Percentiles rank a stretch among this genome's conserved stretches.
phyloP scores from a whole-genome alignment of 179 eudicot genomes.

The Gypsophila paniculata region DNA sequence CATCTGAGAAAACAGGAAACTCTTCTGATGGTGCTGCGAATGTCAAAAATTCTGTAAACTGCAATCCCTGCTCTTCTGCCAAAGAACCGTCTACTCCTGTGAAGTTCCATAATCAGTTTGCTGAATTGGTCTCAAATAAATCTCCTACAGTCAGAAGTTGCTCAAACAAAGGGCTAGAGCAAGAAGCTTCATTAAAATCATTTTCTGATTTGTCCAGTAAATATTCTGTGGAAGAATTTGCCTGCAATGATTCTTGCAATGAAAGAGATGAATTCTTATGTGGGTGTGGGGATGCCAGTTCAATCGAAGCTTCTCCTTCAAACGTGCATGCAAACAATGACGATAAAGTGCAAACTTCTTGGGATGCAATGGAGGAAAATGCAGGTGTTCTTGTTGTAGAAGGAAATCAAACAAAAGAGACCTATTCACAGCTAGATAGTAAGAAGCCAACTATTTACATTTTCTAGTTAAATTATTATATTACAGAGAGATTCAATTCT shows the following conservation, averaged over 20 bases:
- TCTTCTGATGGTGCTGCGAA: constrained; percentile 24
- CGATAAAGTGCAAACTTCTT: constrained; percentile 12
- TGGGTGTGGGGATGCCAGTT: constrained; percentile 5
- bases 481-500: too few species aligned
- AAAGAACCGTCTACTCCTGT: constrained; percentile 14
- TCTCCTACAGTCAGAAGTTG: constrained; percentile 6
- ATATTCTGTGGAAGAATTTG: constrained; percentile 14
- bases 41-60: constrained; percentile 4
- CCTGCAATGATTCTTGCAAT: constrained; percentile 2
- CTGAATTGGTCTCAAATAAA: constrained; percentile 16
- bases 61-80: background rate
- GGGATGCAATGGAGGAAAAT: constrained; percentile 13
- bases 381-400: background rate
- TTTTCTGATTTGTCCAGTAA: constrained; percentile 18
- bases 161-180: constrained; percentile 7
- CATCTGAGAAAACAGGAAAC: constrained; percentile 19
- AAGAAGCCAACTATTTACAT: background rate
- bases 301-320: constrained; percentile 14
- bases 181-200: constrained; percentile 14
- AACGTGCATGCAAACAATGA: constrained; percentile 16
- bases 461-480: too few species aligned
- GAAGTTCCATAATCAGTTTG: constrained; percentile 14
- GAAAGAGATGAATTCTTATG: constrained; percentile 22
- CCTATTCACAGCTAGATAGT: constrained; percentile 10
- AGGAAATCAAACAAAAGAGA: constrained; percentile 3